Evolutionary conservation across 768 basidiomycete species (phyloP).

Genomic region (Punctularia strigosozonata): DNA sequence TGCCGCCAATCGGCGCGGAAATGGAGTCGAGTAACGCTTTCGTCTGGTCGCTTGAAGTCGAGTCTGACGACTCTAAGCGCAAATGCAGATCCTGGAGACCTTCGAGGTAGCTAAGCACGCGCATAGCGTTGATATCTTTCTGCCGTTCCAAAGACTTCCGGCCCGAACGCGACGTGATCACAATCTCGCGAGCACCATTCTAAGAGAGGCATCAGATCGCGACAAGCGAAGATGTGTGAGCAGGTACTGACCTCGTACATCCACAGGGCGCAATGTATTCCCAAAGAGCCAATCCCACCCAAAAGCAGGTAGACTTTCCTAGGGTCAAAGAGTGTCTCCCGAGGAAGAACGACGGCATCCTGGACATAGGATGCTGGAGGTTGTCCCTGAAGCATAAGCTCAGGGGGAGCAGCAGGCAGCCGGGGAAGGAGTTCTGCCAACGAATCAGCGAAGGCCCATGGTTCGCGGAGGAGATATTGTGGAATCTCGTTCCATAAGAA

Average conservation of each 20-base stretch:
- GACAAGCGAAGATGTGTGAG: not conserved
- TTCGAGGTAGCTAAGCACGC: not conserved
- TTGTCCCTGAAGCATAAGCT: too few species aligned
- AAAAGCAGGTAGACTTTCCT: slow-evolving; percentile 5
- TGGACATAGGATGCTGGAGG: too few species aligned
- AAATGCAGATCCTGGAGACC: not conserved
- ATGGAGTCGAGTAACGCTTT: slow-evolving; percentile 2
- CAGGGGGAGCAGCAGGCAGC: too few species aligned
- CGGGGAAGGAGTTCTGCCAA: too few species aligned
- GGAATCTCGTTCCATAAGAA: too few species aligned
- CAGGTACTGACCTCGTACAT: not conserved
- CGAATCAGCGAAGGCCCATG: too few species aligned
- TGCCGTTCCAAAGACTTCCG: not conserved
- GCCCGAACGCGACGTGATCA: slow-evolving; percentile 6
- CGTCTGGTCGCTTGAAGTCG: slow-evolving; percentile 4
- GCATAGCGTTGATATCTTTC: not conserved
- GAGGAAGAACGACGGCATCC: too few species aligned
- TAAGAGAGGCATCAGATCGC: slow-evolving; percentile 3
- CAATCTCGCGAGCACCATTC: slow-evolving; percentile 4
- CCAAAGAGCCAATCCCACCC: slow-evolving; percentile 5
- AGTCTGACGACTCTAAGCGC: not conserved
- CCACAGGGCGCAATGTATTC: not conserved
- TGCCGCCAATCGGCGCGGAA: slow-evolving; percentile 2
- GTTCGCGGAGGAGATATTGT: too few species aligned
- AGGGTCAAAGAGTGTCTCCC: too few species aligned